These are phyloP conservation scores for Mrakia frigida DNA, from an alignment of 768 basidiomycete species.

Conservation along the genomic window DNA sequence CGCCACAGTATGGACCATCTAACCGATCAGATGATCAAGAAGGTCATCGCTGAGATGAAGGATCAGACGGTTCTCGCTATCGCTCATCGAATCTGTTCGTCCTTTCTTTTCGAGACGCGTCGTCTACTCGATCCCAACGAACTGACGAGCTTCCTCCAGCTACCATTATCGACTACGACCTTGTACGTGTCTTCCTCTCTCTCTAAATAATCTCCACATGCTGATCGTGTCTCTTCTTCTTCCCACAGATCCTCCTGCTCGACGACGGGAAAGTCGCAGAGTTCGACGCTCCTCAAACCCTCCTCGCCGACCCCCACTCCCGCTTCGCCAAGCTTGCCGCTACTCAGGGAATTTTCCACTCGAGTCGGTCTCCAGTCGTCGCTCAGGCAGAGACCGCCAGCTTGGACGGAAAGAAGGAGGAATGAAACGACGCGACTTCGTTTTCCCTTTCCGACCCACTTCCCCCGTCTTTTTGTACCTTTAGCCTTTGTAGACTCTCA, in stretches of 20 bases:
- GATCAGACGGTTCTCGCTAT: constrained; percentile 33
- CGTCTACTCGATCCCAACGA: not conserved
- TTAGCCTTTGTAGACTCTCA: too few species aligned
- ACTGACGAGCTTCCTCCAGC: not conserved
- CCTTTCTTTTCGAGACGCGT: not conserved
- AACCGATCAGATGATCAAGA: constrained; percentile 33
- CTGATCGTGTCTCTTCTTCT: not conserved
- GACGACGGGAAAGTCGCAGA: constrained; percentile 7
- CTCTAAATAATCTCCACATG: not conserved
- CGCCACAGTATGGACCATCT: constrained; percentile 34
- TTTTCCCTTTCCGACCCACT: too few species aligned
- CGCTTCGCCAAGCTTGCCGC: constrained; percentile 1
- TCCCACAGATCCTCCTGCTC: constrained; percentile 9
- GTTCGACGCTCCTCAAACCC: not conserved
- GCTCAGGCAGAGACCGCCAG: not conserved
- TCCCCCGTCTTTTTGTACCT: too few species aligned
- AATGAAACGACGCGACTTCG: too few species aligned
- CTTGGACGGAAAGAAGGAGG: too few species aligned
- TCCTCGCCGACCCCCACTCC: constrained; percentile 3
- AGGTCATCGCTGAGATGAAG: constrained; percentile 31
- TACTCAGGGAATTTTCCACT: constrained; percentile 11
- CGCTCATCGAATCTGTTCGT: constrained; percentile 30
- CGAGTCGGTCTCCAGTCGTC: not conserved
- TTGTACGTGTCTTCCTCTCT: not conserved
- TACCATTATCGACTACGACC: not conserved